A percentile compares a stretch with the other conserved stretches of the same genome.
Conservation (phyloP, 306 rosid species). For the Prunus mira region DNA sequence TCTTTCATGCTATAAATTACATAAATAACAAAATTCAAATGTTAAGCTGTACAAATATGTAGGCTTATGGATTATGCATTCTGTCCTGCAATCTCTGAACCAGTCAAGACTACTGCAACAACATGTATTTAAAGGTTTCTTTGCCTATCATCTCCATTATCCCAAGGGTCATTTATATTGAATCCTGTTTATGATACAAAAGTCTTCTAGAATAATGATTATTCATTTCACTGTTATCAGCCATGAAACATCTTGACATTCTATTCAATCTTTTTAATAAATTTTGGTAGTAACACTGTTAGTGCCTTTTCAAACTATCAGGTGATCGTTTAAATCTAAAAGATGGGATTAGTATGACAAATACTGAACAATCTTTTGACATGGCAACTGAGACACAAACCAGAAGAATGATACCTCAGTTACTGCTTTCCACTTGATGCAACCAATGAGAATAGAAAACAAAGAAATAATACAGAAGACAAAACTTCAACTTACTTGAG, state of each 20-base stretch:
- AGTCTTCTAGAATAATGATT: not conserved
- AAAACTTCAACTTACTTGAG: slow-evolving; percentile 55
- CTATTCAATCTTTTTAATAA: not conserved
- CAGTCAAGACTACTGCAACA: not conserved
- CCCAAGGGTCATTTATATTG: not conserved
- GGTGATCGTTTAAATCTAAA: not conserved
- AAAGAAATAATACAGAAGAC: not conserved
- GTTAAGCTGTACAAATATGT: not conserved
- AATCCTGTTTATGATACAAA: not conserved
- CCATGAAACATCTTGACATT: not conserved
- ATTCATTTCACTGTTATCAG: not conserved
- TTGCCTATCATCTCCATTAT: too few relatives aligned
- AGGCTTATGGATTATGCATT: not conserved
- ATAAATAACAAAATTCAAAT: not conserved
- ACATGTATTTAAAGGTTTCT: not conserved
- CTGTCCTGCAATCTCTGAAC: not conserved
- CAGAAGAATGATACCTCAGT: not conserved
- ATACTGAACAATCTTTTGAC: not conserved
- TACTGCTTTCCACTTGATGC: not conserved
- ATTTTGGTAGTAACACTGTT: not conserved
- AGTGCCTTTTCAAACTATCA: not conserved
- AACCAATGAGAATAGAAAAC: not conserved
- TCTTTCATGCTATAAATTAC: not conserved
- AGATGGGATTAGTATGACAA: not conserved
- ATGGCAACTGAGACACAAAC: not conserved